phyloP scores from a whole-genome alignment of 352 stramenopile species.

The Phytophthora europaea region DNA sequence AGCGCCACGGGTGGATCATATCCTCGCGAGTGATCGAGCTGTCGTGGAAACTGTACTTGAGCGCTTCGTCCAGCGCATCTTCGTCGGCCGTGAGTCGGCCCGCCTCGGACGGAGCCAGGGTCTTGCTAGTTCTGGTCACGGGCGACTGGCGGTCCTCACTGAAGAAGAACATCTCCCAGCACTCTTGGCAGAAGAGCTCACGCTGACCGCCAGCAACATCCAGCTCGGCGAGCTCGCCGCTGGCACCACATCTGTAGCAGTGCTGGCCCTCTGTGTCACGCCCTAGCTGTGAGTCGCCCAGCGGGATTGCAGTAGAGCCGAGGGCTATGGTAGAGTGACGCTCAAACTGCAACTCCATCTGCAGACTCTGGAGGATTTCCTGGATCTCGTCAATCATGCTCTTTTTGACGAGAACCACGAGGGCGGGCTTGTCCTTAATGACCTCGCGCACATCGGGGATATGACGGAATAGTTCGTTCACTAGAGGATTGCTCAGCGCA shows the following conservation, averaged over 20 bases:
- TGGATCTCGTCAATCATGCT: conserved; percentile 84
- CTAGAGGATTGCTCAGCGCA: conserved; percentile 58
- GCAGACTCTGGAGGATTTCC: conserved; percentile 77
- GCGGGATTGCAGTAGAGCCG: conserved; percentile 44
- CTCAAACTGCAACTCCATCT: conserved; percentile 86
- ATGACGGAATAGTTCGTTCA: conserved; percentile 60
- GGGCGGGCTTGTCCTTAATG: conserved; percentile 63
- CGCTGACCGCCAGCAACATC: conserved; percentile 50
- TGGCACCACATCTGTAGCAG: conserved; percentile 69
- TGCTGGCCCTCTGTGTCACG: conserved; percentile 38
- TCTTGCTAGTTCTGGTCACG: conserved; percentile 34
- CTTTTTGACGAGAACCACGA: conserved; percentile 75
- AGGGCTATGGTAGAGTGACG: conserved; percentile 73
- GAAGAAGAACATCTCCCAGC: conserved; percentile 83
- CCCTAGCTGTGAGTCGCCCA: conserved; percentile 19
- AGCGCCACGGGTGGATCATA: conserved; percentile 66
- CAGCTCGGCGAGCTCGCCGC: conserved; percentile 65
- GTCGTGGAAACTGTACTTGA: conserved; percentile 86
- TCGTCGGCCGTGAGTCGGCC: conserved; percentile 41
- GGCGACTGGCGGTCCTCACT: conserved; percentile 48
- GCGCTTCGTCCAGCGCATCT: conserved; percentile 50
- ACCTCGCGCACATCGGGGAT: conserved; percentile 63
- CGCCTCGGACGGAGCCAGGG: conserved; percentile 30
- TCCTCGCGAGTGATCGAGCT: conserved; percentile 64
- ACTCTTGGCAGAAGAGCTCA: conserved; percentile 78